Percentiles rank a stretch among this genome's conserved stretches.
These are phyloP conservation scores for Seminavis robusta DNA, from an alignment of 108 stramenopile species.

Conservation along the genomic window DNA sequence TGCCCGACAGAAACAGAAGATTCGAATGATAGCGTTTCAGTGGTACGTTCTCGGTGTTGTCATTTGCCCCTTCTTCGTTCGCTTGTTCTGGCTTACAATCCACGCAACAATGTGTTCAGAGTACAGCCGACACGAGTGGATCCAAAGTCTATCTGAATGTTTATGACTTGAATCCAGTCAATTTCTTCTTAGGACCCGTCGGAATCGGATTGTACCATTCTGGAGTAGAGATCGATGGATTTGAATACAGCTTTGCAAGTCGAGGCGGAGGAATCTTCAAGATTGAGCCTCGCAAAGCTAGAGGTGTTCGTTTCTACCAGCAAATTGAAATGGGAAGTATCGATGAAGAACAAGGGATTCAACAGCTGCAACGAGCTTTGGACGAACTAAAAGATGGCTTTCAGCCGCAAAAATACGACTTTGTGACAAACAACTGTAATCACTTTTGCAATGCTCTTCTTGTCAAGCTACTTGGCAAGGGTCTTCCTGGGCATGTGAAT, in stretches of 20 bases:
- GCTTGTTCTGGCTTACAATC: too few species aligned
- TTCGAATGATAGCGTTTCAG: too few species aligned
- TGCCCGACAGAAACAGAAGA: too few species aligned
- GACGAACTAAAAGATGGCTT: constrained; percentile 66
- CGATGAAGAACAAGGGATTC: constrained; percentile 68
- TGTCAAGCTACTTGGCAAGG: constrained; percentile 51
- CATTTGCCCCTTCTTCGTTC: not conserved
- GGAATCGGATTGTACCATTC: constrained; percentile 88
- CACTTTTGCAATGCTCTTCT: constrained; percentile 89
- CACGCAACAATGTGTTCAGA: too few species aligned
- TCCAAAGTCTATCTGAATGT: constrained; percentile 75
- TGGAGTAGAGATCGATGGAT: constrained; percentile 80
- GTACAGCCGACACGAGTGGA: too few species aligned
- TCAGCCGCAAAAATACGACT: constrained; percentile 72
- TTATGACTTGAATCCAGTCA: constrained; percentile 82
- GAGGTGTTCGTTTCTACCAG: constrained; percentile 44
- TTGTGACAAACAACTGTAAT: constrained; percentile 85
- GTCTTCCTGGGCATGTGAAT: constrained; percentile 85
- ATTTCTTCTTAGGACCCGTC: constrained; percentile 65
- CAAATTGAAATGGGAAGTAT: constrained; percentile 73
- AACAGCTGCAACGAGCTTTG: constrained; percentile 64
- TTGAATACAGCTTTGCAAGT: constrained; percentile 76
- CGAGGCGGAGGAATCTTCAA: constrained; percentile 86
- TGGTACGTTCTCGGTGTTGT: not conserved
- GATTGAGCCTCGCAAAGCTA: constrained; percentile 46